phyloP scores from a whole-genome alignment of 768 basidiomycete species.

The Mycena crocata region DNA sequence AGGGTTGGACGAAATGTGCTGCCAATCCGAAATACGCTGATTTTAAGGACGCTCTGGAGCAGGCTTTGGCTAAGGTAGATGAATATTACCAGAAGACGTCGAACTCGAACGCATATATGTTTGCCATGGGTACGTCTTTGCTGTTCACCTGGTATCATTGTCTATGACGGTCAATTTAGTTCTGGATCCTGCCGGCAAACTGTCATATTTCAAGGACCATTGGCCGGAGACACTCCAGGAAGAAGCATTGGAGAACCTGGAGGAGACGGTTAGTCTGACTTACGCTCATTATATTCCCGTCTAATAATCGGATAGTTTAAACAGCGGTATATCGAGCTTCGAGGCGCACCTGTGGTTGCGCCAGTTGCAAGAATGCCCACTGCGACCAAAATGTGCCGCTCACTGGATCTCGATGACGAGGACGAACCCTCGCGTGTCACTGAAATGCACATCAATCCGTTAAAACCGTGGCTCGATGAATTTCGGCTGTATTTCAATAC shows the following conservation, averaged over 20 bases:
- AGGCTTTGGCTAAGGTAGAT: constrained; percentile 44
- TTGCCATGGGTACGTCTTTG: constrained; percentile 36
- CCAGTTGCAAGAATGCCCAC: neutral
- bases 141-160: neutral
- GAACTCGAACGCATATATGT: constrained; percentile 46
- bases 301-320: neutral
- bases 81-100: constrained; percentile 48
- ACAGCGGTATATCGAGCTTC: neutral
- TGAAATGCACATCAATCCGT: neutral
- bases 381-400: neutral
- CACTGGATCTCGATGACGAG: neutral
- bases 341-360: neutral
- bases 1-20: constrained; percentile 36
- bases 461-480: constrained; percentile 1
- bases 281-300: neutral
- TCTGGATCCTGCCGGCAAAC: neutral
- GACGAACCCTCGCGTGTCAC: neutral
- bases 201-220: neutral
- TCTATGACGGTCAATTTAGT: neutral
- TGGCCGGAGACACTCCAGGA: neutral
- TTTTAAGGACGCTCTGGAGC: constrained; percentile 35
- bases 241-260: neutral
- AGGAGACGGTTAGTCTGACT: constrained; percentile 6
- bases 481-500: neutral
- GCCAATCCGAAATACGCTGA: constrained; percentile 28